Evolutionary conservation across 495 filamentous ascomycete genomes (phyloP).

Genomic region (Penicillium waksmanii): DNA sequence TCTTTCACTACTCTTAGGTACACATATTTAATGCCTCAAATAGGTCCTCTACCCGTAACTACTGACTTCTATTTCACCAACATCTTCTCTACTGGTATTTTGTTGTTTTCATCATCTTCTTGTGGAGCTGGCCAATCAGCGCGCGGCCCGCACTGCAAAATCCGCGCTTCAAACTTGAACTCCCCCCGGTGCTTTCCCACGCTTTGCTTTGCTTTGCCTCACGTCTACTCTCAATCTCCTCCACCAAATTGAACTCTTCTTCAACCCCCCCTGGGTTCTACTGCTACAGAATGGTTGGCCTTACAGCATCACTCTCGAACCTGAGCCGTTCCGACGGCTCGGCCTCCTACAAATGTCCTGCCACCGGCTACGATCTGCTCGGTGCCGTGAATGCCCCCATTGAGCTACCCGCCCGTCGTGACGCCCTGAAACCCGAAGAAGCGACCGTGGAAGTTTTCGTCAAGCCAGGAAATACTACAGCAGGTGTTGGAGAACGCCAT

Average conservation of each 20-base stretch:
- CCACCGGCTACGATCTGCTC: constrained; percentile 78
- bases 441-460: constrained; percentile 88
- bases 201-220: background rate
- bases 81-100: too few relatives aligned
- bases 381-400: constrained; percentile 91
- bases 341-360: constrained; percentile 69
- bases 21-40: too few relatives aligned
- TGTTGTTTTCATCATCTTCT: too few relatives aligned
- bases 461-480: constrained; percentile 65
- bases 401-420: constrained; percentile 77
- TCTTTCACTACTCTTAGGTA: too few relatives aligned
- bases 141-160: constrained; percentile 30
- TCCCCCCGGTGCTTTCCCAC: too few relatives aligned
- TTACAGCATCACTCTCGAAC: constrained; percentile 45
- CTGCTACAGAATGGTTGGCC: constrained; percentile 38
- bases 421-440: constrained; percentile 83
- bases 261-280: background rate
- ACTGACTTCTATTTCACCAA: too few relatives aligned
- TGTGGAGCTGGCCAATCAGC: constrained; percentile 24
- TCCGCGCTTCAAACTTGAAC: constrained; percentile 14
- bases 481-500: constrained; percentile 77
- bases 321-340: constrained; percentile 85
- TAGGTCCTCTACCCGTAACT: too few relatives aligned
- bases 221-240: background rate
- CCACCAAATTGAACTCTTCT: constrained; percentile 4